A percentile compares a stretch with the other conserved stretches of the same genome.
These are phyloP conservation scores for Rhizophora apiculata DNA, from an alignment of 345 rosid genomes.

Conservation along the genomic window DNA sequence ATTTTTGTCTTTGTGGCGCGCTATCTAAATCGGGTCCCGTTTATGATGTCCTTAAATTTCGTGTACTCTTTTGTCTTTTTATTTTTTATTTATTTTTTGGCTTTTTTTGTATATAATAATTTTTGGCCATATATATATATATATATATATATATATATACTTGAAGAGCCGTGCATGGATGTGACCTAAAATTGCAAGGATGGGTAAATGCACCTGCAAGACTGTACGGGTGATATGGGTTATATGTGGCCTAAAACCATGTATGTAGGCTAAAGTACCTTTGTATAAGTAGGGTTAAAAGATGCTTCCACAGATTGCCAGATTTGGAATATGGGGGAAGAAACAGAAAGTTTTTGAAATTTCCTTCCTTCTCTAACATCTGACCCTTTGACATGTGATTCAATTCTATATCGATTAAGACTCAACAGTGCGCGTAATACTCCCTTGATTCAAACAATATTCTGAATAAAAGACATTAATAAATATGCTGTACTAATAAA, in stretches of 20 bases:
- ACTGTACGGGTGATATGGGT: slow-evolving; percentile 9
- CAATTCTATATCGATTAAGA: neutral
- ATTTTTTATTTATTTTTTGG: no score
- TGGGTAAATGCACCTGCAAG: slow-evolving; percentile 5
- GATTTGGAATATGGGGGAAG: slow-evolving; percentile 7
- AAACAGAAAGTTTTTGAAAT: slow-evolving; percentile 4
- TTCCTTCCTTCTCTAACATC: neutral
- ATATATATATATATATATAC: no score
- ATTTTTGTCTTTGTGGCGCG: no score
- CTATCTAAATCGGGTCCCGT: no score
- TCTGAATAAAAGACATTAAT: no score
- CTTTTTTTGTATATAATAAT: no score
- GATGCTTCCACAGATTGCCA: slow-evolving; percentile 16
- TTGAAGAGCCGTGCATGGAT: slow-evolving; percentile 25
- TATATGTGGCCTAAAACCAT: neutral
- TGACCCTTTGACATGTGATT: slow-evolving; percentile 12
- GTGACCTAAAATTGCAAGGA: slow-evolving; percentile 15
- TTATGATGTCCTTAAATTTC: no score
- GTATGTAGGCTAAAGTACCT: slow-evolving; percentile 1
- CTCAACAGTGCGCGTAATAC: neutral
- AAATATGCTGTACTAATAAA: no score
- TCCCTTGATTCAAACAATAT: no score
- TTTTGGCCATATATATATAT: neutral
- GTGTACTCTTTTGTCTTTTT: no score
- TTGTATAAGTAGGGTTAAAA: neutral